These are phyloP conservation scores for Candolleomyces aberdarensis DNA, from an alignment of 768 basidiomycete species.

Conservation along the genomic window DNA sequence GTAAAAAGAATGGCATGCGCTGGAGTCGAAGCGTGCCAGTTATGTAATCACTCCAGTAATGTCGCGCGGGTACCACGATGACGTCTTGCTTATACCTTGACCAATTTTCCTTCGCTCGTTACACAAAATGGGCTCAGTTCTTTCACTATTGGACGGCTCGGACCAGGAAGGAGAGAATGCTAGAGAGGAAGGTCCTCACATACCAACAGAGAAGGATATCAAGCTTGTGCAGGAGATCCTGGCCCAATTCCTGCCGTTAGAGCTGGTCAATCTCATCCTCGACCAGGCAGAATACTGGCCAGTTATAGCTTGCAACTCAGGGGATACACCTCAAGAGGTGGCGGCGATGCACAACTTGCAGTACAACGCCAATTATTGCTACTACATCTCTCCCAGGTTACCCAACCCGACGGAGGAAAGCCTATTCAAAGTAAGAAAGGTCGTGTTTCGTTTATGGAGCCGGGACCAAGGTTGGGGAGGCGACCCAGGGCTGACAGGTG, in stretches of 20 bases:
- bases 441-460: conserved; percentile 18
- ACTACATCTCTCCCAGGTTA: conserved; percentile 15
- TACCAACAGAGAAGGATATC: conserved; percentile 6
- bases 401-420: neutral
- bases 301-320: conserved; percentile 1
- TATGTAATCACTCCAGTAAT: no score
- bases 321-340: conserved; percentile 3
- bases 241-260: conserved; percentile 11
- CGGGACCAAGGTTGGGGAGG: conserved; percentile 34
- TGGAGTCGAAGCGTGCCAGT: no score
- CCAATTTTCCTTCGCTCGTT: no score
- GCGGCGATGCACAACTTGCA: neutral
- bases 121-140: neutral
- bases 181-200: neutral
- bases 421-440: conserved; percentile 10
- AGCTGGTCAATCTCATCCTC: conserved; percentile 15
- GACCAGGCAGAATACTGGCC: conserved; percentile 18
- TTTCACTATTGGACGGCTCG: neutral
- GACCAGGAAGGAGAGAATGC: neutral
- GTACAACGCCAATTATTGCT: conserved; percentile 9
- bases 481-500: conserved; percentile 17
- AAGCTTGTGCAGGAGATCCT: conserved; percentile 4
- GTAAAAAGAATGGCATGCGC: no score
- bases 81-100: neutral
- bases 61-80: neutral